Conservation (phyloP, 768 basidiomycete genomes). For the Boletus rubroflammeus region DNA sequence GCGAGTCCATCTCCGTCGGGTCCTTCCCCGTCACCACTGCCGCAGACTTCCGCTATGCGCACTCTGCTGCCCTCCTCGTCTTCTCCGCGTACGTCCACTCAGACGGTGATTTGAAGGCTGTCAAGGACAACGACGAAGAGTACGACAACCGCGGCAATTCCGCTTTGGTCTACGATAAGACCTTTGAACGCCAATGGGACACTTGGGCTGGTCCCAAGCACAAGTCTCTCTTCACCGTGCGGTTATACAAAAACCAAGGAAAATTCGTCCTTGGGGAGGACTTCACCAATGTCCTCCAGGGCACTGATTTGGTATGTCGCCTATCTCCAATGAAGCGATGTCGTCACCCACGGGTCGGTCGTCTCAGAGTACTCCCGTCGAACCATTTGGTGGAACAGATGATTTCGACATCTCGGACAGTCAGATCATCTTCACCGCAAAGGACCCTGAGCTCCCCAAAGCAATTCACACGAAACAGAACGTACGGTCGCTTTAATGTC, state of each 20-base stretch:
- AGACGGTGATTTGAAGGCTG: constrained; percentile 68
- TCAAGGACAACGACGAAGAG: constrained; percentile 63
- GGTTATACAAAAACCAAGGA: constrained; percentile 43
- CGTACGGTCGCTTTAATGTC: constrained; percentile 34
- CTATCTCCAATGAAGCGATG: background rate
- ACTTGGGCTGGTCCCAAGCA: constrained; percentile 72
- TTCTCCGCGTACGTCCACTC: constrained; percentile 84
- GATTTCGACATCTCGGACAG: constrained; percentile 72
- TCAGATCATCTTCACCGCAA: constrained; percentile 79
- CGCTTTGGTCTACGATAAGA: constrained; percentile 66
- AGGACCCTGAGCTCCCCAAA: constrained; percentile 71
- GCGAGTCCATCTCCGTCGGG: constrained; percentile 48
- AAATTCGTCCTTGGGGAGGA: constrained; percentile 53
- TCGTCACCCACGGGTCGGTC: background rate
- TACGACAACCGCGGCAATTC: constrained; percentile 71
- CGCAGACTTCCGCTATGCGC: constrained; percentile 66
- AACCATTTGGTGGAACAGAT: constrained; percentile 82
- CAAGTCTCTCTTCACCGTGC: constrained; percentile 67
- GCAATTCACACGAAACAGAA: constrained; percentile 91
- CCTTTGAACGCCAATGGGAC: constrained; percentile 78
- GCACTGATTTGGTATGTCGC: constrained; percentile 61
- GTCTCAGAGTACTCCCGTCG: constrained; percentile 64
- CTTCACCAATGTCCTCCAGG: constrained; percentile 59
- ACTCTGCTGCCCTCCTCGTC: constrained; percentile 57
- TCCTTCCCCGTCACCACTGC: constrained; percentile 65